Conservation (phyloP, 495 filamentous ascomycete genomes). For the Penicillium malachiteum region DNA sequence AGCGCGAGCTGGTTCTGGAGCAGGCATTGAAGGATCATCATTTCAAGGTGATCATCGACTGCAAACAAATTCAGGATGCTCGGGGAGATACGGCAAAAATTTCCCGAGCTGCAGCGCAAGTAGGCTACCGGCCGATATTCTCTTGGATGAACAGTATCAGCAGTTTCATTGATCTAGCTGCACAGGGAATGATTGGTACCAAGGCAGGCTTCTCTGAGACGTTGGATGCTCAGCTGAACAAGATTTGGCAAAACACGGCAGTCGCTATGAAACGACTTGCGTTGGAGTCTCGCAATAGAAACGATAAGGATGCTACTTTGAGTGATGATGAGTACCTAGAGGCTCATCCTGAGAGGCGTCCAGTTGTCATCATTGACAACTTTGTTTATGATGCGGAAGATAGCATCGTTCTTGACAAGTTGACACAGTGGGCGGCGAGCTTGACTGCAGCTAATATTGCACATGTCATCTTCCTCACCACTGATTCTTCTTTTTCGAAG, state of each 20-base stretch:
- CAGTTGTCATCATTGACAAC: conserved; percentile 92
- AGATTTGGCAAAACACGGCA: conserved; percentile 86
- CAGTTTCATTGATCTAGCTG: conserved; percentile 86
- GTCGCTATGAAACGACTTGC: conserved; percentile 76
- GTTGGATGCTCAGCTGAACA: conserved; percentile 82
- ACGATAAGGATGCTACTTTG: conserved; percentile 69
- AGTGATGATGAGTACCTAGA: conserved; percentile 88
- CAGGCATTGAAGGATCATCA: conserved; percentile 74
- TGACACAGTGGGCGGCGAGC: conserved; percentile 87
- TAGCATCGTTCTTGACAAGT: conserved; percentile 79
- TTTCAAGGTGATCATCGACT: conserved; percentile 87
- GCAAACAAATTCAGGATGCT: conserved; percentile 90
- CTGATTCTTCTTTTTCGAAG: conserved; percentile 86
- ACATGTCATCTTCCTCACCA: conserved; percentile 95
- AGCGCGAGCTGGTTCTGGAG: conserved; percentile 81
- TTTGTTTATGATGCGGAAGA: conserved; percentile 76
- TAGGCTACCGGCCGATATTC: conserved; percentile 92
- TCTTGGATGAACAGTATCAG: conserved; percentile 95
- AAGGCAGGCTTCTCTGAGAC: conserved; percentile 96
- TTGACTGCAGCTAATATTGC: conserved; percentile 89
- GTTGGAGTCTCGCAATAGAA: conserved; percentile 63
- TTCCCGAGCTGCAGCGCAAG: conserved; percentile 71
- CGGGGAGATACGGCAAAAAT: conserved; percentile 89
- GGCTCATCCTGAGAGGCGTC: conserved; percentile 78
- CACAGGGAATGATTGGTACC: conserved; percentile 89